Evolutionary conservation across 768 basidiomycete species (phyloP), one percentile per base, ranked within the genome.

Genomic region (Lactarius tabidus): DNA sequence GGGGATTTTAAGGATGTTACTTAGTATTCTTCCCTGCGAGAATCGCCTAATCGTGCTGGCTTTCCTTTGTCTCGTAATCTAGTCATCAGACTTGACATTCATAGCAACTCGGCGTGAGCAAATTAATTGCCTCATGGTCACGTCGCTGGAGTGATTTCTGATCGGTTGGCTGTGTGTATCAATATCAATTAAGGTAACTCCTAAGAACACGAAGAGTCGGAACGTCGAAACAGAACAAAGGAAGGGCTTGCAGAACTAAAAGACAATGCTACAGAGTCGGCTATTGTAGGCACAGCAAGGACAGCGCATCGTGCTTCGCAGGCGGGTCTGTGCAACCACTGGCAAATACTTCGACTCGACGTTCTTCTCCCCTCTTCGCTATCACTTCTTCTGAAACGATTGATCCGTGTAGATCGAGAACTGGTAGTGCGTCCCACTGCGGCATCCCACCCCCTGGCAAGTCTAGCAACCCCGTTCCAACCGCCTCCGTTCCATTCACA

Each of bases 361-460:
- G 73, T 56, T 70, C 63, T 9, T 67, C 62, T 9, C 83, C 83
- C 23, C 73, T 71, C 15, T 67, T 64, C 17, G 68, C 53, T 35
- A 84, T 68, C 3, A 67, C 68, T 17, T 75, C 75, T 43, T 77
- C 68, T 0, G 78, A 75, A 20, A 77, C 75, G n/a, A 79, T 71
- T 26, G 72, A 69, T 29, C 67, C 74, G 38, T 79, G 69, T 33
- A 85, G 69, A 72, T 94, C 90, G 67, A 93, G 75, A 10, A 89
- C 79, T 0, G 93, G 92, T 31, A 94, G 77, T 3, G 71, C 71
- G 1, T 75, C 70, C 80, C 84, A 85, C 14, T 61, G 53, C 0
- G 93, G 85, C 54, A 93, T 75, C 14, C 67, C 71, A 20, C 72
- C 77, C 1, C 75, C 76, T 1, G 90, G 92, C 48, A 93, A 75